Percentiles rank a stretch among this genome's conserved stretches.
phyloP scores from a whole-genome alignment of 176 grass and related monocot species.

The Secale cereale region DNA sequence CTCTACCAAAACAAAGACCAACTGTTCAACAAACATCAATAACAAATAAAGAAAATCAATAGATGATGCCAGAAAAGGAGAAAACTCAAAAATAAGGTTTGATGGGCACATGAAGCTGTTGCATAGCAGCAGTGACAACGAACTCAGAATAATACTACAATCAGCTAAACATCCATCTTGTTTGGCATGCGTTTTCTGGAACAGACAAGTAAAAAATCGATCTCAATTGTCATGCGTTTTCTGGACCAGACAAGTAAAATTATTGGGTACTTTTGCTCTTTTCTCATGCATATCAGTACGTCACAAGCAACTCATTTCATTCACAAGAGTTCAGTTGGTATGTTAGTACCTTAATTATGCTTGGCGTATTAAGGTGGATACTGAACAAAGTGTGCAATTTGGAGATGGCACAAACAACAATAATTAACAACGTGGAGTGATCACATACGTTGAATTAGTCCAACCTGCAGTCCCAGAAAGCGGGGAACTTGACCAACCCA shows the following conservation, averaged over 20 bases:
- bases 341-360: slow-evolving; percentile 8
- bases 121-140: neutral
- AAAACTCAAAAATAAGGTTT: neutral
- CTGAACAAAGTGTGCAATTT: slow-evolving; percentile 19
- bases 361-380: neutral
- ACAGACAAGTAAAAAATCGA: slow-evolving; percentile 1
- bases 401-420: slow-evolving; percentile 8
- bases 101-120: neutral
- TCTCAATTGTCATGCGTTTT: neutral
- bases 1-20: slow-evolving; percentile 60
- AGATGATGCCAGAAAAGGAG: neutral
- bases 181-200: neutral
- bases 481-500: slow-evolving; percentile 98
- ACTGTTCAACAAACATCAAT: slow-evolving; percentile 24
- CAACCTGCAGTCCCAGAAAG: slow-evolving; percentile 96
- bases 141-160: neutral
- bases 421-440: slow-evolving; percentile 42
- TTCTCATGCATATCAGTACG: slow-evolving; percentile 11
- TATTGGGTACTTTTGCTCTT: neutral
- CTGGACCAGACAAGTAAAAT: slow-evolving; percentile 10
- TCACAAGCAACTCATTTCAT: slow-evolving; percentile 9
- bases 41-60: slow-evolving; percentile 19
- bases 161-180: slow-evolving; percentile 12
- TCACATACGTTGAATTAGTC: slow-evolving; percentile 98
- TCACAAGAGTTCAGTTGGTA: neutral